A percentile compares a stretch with the other conserved stretches of the same genome.
phyloP scores from a whole-genome alignment of 306 rosid genomes.

The Casuarina cunninghamiana region DNA sequence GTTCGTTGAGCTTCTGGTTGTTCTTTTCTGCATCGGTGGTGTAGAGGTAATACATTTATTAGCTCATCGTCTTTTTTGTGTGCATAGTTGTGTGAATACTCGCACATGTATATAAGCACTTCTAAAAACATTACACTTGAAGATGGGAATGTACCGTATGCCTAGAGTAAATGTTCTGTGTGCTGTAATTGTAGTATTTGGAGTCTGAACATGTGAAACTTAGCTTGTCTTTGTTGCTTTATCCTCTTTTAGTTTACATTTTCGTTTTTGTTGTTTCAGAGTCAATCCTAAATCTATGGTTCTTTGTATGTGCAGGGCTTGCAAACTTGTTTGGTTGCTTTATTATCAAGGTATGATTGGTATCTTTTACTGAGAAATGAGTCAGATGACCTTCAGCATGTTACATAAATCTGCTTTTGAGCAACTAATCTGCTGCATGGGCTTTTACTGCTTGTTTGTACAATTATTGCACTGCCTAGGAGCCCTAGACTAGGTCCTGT shows the following conservation, averaged over 20 bases:
- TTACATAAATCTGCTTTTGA: conserved; percentile 9
- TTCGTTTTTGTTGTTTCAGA: conserved; percentile 15
- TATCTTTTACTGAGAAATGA: conserved; percentile 21
- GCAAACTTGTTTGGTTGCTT: conserved; percentile 90
- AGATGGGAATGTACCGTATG: neutral
- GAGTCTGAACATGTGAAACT: conserved; percentile 14
- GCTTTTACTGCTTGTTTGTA: neutral
- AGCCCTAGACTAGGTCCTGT: conserved; percentile 8
- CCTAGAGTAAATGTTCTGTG: conserved; percentile 5
- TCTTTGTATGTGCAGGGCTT: conserved; percentile 68
- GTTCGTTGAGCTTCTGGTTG: conserved; percentile 87
- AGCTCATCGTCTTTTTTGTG: neutral
- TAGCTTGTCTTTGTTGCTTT: conserved; percentile 18
- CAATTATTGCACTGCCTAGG: conserved; percentile 12
- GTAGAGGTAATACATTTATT: conserved; percentile 60
- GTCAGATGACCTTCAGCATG: conserved; percentile 4
- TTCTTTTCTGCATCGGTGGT: conserved; percentile 95
- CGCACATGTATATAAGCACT: conserved; percentile 12
- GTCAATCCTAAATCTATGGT: conserved; percentile 32
- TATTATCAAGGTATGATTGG: conserved; percentile 62
- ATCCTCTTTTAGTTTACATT: neutral
- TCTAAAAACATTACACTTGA: neutral
- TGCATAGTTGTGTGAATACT: conserved; percentile 20
- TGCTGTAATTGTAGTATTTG: conserved; percentile 15
- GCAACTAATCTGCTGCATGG: conserved; percentile 13